Conservation (phyloP, 306 rosid species). For the Gynostemma pentaphyllum region DNA sequence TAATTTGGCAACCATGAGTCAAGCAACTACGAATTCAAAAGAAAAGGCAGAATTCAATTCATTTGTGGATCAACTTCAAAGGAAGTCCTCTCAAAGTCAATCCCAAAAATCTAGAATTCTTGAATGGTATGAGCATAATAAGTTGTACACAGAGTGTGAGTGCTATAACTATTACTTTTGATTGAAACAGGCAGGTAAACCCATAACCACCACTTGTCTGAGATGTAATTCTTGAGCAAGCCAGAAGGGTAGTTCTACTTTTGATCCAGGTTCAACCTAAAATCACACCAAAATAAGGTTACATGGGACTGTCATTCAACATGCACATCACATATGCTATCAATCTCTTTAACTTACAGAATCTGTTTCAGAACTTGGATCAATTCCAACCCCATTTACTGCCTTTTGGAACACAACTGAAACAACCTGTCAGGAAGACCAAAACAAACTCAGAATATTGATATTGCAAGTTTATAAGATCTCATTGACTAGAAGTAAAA, state of each 20-base stretch:
- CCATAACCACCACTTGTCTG: slow-evolving; percentile 58
- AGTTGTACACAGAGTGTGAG: neutral
- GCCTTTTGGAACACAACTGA: slow-evolving; percentile 61
- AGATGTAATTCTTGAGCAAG: slow-evolving; percentile 73
- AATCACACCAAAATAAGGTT: slow-evolving; percentile 19
- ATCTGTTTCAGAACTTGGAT: slow-evolving; percentile 69
- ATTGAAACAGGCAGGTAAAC: slow-evolving; percentile 66
- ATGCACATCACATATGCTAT: slow-evolving; percentile 1
- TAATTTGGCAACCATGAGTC: neutral
- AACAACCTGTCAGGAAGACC: slow-evolving; percentile 36
- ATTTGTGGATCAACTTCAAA: no score
- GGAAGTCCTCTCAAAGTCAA: neutral
- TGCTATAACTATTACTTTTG: slow-evolving; percentile 41
- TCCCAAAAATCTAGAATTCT: neutral
- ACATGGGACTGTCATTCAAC: slow-evolving; percentile 12
- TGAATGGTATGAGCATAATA: neutral
- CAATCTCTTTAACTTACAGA: slow-evolving; percentile 37
- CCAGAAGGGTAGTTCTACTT: slow-evolving; percentile 91
- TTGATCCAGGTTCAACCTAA: slow-evolving; percentile 87
- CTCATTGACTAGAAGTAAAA: neutral
- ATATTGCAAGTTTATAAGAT: slow-evolving; percentile 6
- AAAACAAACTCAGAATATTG: slow-evolving; percentile 9
- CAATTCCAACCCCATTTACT: slow-evolving; percentile 78
- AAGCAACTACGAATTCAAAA: neutral
- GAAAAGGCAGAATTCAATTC: neutral